Evolutionary conservation across 257 asterid species (phyloP), one percentile per base, ranked within the genome.

Genomic region (Ophiorrhiza pumila): DNA sequence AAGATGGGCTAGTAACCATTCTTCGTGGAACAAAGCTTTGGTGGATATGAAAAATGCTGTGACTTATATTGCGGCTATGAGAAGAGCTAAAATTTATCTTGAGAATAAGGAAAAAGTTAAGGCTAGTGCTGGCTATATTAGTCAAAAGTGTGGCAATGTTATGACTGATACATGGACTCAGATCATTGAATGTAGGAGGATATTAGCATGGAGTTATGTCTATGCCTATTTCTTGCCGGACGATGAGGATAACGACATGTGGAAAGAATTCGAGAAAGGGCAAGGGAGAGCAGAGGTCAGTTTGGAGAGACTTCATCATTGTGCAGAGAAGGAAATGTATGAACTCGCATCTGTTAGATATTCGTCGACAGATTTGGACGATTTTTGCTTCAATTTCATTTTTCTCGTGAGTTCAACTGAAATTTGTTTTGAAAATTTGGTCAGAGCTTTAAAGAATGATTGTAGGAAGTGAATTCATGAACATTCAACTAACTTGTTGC

Each of bases 121-220:
- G 56, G 76, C 68, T 20, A 73, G 80, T 35, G 2, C 27, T 1
- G 74, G 71, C n/a, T n/a, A n/a, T n/a, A n/a, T n/a, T n/a, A n/a
- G n/a, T n/a, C n/a, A n/a, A n/a, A n/a, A n/a, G n/a, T n/a, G n/a
- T n/a, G n/a, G n/a, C n/a, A n/a, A n/a, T n/a, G n/a, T n/a, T n/a
- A n/a, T n/a, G n/a, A n/a, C n/a, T n/a, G n/a, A n/a, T 11, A 84
- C 86, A 0, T 82, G 83, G 88, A 73, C 71, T 0, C 89, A 85
- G 71, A 78, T 85, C 1, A 78, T 76, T 1, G 85, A 83, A 39
- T 83, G 87, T 43, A 69, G 85, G 77, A 69, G 89, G 6, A 78
- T 85, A 4, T 29, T 85, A 42, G 80, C 74, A 22, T 85, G 89
- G 89, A 76, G 73, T 2, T 83, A 80, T 4, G 81, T 70, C 0